Evolutionary conservation across 2,329 filamentous ascomycete species (phyloP), one percentile per base, ranked within the genome.

Genomic region (Hyphodiscus sp.): DNA sequence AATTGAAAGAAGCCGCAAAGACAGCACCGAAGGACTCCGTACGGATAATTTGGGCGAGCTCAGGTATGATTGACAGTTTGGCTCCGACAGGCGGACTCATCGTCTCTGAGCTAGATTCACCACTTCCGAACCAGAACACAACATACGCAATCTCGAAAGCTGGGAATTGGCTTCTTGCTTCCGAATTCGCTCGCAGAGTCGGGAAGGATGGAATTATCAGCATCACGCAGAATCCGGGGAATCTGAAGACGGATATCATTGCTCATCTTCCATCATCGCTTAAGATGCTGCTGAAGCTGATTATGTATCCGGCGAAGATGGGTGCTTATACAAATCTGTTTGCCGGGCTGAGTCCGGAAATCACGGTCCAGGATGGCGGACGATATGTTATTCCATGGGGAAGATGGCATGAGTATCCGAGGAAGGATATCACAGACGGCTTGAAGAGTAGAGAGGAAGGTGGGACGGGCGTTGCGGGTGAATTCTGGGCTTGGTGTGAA

Each of bases 1-100:
- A 4, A 19, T 15, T 45, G 4, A 9, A 2, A 2, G 7, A 9
- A 2, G 13, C 42, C 3, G 42, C 42, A 2, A 3, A 45, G 19
- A 44, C 41, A n/a, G 41, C 41, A 9, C 41, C 41, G n/a, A 44
- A 44, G 16, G 41, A 20, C 16, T 44, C 42, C 15, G 42, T 45
- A 2, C 54, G 54, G 16, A 57, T 69, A 5, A 46, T 67, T 23
- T 71, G 65, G 65, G 57, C 63, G 5, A 57, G 60, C 3, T 70
- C 67, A 1, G 53, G 51, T 5, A 60, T 60, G 0, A 55, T 57
- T 2, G 62, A 69, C 19, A 1, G 2, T 2, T 41, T 57, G 13
- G 15, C 51, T 16, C 53, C 55, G 2, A 46, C 16, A 1, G 55
- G 55, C 15, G 60, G 58, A 5, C 26, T 57, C 15, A 46, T 56